phyloP scores from a whole-genome alignment of 2,329 filamentous ascomycete genomes.

The Oidium heveae region DNA sequence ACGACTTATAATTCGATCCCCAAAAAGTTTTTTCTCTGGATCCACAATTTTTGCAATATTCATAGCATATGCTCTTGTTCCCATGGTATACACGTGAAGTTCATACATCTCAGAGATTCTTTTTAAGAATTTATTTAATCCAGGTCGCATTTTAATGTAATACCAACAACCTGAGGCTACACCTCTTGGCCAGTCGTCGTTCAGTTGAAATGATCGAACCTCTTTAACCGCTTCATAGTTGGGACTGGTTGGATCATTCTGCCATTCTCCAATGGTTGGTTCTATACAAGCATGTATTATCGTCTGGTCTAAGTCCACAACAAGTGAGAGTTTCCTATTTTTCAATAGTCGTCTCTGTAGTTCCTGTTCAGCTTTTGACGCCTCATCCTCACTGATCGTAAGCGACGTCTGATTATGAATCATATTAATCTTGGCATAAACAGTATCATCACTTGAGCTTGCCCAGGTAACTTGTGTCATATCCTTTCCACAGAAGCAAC shows the following conservation, averaged over 20 bases:
- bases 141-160: conserved; percentile 92
- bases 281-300: conserved; percentile 97
- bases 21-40: conserved; percentile 69
- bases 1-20: conserved; percentile 80
- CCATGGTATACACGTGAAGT: conserved; percentile 97
- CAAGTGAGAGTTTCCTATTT: conserved; percentile 65
- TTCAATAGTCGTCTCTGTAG: conserved; percentile 60
- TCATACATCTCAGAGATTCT: conserved; percentile 64
- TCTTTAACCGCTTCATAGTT: conserved; percentile 82
- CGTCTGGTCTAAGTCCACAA: conserved; percentile 93
- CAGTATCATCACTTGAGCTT: conserved; percentile 50
- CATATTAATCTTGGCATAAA: conserved; percentile 83
- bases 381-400: conserved; percentile 62
- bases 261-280: conserved; percentile 88
- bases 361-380: conserved; percentile 59
- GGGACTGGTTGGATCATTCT: conserved; percentile 63
- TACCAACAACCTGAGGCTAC: conserved; percentile 60
- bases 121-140: conserved; percentile 55
- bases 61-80: conserved; percentile 82
- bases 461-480: conserved; percentile 84
- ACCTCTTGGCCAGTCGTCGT: conserved; percentile 57
- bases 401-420: conserved; percentile 74
- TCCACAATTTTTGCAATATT: conserved; percentile 85
- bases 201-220: conserved; percentile 66
- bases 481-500: conserved; percentile 79